These are phyloP conservation scores for Colletotrichum spinosum DNA, from an alignment of 2,329 filamentous ascomycete species.

Conservation along the genomic window DNA sequence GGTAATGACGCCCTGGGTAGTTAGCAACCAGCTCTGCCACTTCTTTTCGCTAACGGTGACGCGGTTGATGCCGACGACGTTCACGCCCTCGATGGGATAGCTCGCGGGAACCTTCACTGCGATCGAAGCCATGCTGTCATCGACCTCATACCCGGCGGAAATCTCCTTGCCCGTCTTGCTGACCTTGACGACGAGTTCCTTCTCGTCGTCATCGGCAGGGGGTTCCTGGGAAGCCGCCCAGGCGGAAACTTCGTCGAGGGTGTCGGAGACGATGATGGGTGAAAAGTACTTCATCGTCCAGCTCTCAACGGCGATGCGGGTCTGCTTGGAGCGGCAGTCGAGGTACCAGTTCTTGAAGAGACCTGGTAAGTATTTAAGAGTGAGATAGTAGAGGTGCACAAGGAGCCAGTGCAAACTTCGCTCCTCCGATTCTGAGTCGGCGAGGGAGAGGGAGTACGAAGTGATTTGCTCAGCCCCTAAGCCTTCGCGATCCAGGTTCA, in stretches of 20 bases:
- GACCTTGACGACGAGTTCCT: constrained; percentile 75
- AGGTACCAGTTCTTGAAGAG: constrained; percentile 89
- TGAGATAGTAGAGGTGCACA: constrained; percentile 86
- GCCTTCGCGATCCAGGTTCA: constrained; percentile 77
- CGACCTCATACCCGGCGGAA: constrained; percentile 85
- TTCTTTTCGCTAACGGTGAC: constrained; percentile 91
- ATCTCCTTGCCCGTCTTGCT: constrained; percentile 80
- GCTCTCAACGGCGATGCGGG: constrained; percentile 79
- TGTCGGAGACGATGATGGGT: constrained; percentile 73
- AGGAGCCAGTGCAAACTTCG: constrained; percentile 85
- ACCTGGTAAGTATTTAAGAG: constrained; percentile 80
- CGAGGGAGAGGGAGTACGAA: constrained; percentile 63
- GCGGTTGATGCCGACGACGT: constrained; percentile 81
- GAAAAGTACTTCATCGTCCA: constrained; percentile 92
- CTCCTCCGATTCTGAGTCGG: constrained; percentile 71
- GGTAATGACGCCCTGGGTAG: constrained; percentile 90
- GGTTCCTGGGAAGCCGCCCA: constrained; percentile 71
- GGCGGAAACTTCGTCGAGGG: constrained; percentile 73
- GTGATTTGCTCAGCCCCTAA: constrained; percentile 69
- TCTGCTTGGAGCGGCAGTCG: constrained; percentile 83
- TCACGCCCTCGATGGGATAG: constrained; percentile 85
- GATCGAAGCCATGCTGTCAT: constrained; percentile 87
- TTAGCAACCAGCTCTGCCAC: constrained; percentile 92
- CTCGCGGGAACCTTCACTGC: constrained; percentile 82
- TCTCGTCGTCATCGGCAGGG: constrained; percentile 60